Conservation (phyloP, 2,329 filamentous ascomycete genomes). For the Dactylonectria macrodidyma region DNA sequence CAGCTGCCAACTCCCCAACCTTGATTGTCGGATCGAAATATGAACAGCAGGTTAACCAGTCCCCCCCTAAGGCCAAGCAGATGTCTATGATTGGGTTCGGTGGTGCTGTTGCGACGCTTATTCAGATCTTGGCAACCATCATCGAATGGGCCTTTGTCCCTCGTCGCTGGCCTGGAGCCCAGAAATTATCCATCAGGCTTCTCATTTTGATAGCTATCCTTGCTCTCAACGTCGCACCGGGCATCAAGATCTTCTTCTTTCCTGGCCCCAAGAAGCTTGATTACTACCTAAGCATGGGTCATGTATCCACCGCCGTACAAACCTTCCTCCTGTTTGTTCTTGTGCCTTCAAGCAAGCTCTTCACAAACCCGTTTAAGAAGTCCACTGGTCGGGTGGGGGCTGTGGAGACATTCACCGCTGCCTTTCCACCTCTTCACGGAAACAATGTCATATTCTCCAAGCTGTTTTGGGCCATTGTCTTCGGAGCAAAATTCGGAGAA, state of each 20-base stretch:
- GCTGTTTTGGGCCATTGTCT: constrained; percentile 91
- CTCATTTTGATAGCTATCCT: constrained; percentile 87
- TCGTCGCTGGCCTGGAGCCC: constrained; percentile 93
- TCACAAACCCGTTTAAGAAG: constrained; percentile 94
- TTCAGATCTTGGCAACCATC: constrained; percentile 90
- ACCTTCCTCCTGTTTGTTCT: constrained; percentile 95
- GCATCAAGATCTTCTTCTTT: constrained; percentile 87
- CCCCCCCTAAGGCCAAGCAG: constrained; percentile 76
- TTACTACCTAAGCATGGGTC: constrained; percentile 86
- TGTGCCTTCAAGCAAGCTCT: constrained; percentile 94
- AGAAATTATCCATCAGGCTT: constrained; percentile 93
- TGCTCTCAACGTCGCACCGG: constrained; percentile 85
- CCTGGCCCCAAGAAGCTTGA: constrained; percentile 61
- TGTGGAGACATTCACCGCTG: constrained; percentile 98
- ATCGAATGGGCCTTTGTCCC: constrained; percentile 96
- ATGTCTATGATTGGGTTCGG: constrained; percentile 94
- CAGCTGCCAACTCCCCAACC: constrained; percentile 88
- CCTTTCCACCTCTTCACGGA: constrained; percentile 86
- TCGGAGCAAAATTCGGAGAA: constrained; percentile 91
- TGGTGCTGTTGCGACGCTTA: constrained; percentile 84
- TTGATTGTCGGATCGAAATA: constrained; percentile 83
- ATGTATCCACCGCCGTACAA: constrained; percentile 88
- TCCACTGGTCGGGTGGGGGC: constrained; percentile 95
- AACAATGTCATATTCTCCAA: constrained; percentile 99
- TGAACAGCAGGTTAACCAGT: constrained; percentile 86